Conservation (phyloP, 2,329 filamentous ascomycete genomes). For the Dryadomyces quercivorus region DNA sequence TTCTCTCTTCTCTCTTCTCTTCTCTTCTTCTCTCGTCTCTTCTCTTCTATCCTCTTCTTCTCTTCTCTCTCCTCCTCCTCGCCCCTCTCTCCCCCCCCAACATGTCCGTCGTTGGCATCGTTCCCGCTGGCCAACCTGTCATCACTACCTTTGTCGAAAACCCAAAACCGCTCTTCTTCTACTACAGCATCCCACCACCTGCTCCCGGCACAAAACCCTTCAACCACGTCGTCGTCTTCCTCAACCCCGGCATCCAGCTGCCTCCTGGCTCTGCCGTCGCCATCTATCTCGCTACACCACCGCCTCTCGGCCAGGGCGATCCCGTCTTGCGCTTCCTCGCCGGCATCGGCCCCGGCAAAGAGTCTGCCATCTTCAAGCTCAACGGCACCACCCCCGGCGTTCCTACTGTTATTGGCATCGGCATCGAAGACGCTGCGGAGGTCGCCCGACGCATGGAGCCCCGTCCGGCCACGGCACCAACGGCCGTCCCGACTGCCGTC, state of each 20-base stretch:
- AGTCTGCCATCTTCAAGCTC: conserved; percentile 82
- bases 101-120: conserved; percentile 42
- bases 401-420: conserved; percentile 58
- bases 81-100: conserved; percentile 10
- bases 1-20: background rate
- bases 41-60: background rate
- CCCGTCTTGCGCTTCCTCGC: conserved; percentile 56
- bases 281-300: conserved; percentile 64
- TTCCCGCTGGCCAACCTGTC: conserved; percentile 47
- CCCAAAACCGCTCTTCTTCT: conserved; percentile 41
- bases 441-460: conserved; percentile 59
- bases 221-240: conserved; percentile 78
- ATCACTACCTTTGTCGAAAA: conserved; percentile 41
- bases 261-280: conserved; percentile 70
- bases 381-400: conserved; percentile 19
- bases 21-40: background rate
- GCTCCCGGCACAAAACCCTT: conserved; percentile 35
- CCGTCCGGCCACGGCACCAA: conserved; percentile 16
- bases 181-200: conserved; percentile 37
- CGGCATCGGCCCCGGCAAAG: conserved; percentile 79
- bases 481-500: background rate
- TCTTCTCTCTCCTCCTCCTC: background rate
- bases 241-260: conserved; percentile 65
- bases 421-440: conserved; percentile 62
- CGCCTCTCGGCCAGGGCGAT: conserved; percentile 23